Base-by-base conservation (phyloP, 2,329 filamentous ascomycete genomes). In the Furcasterigmium furcatum region DNA sequence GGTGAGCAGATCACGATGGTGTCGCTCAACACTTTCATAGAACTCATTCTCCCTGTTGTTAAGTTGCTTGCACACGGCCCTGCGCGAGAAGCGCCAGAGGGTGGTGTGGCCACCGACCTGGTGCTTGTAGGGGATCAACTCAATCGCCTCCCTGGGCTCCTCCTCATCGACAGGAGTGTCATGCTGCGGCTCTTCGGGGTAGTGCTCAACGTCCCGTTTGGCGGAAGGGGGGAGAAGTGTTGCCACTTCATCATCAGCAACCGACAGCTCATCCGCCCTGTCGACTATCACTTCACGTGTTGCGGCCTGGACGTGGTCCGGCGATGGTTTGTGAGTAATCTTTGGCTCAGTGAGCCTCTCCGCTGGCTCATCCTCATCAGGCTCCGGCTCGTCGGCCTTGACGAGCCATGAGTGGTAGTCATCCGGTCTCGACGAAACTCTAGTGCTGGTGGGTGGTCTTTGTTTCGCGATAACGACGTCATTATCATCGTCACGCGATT, bases 31-130 rank as follows among this genome's bases (percentile, higher is more conserved):
- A 45, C 86, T 94, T 68, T 99, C 94, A 66, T 99, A 99, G 63
- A 99, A 99, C 68, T 96, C 90, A 66, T 99, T 99, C 63, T 99
- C 94, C 59, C 92, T 82, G 64, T 96, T 99, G 66, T 96, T 99
- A 60, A 99, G 79, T 68, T 96, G 91, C 68, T 99, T 99, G 76
- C 94, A 99, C 10, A 99, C 91, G 46, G 94, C 94, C 57, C 91
- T 82, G 54, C 90, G 85, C 16, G 94, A 97, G 62, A 99, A 97
- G 35, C 92, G 86, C 79, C 95, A 99, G 29, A 99, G 80, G 0
- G 92, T 96, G 7, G 91, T 96, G 64, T 99, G 94, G 1, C 94
- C 94, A 47, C 94, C 94, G 45, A 99, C 94, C 67, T 99, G 94
- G 67, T 99, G 94, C 54, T 90, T 89, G 68, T 96, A 99, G 2